A percentile compares a stretch with the other conserved stretches of the same genome.
These are phyloP conservation scores for Cercospora zeae-maydis DNA, from an alignment of 2,329 filamentous ascomycete genomes.

Conservation along the genomic window DNA sequence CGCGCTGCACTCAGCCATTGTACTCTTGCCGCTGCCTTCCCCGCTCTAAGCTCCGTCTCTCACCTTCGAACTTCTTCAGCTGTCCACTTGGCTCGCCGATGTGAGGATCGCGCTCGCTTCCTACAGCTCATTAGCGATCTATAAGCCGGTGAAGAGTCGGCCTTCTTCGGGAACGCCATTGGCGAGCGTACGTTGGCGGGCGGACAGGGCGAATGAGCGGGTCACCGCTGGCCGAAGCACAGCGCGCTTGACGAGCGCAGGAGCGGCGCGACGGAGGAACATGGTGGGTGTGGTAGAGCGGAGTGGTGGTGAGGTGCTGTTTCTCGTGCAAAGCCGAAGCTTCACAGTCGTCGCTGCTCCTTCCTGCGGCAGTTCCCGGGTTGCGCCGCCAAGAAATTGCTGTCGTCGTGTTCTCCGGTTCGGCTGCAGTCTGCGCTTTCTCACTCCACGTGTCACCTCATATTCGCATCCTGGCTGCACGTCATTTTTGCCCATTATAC, in stretches of 20 bases:
- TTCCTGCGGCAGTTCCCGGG: constrained; percentile 2
- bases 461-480: not conserved
- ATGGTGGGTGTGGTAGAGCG: constrained; percentile 27
- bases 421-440: not conserved
- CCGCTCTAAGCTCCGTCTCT: constrained; percentile 17
- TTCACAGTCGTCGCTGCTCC: constrained; percentile 4
- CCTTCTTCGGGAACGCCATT: constrained; percentile 15
- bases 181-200: constrained; percentile 45
- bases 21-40: not conserved
- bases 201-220: constrained; percentile 47
- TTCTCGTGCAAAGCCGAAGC: constrained; percentile 9
- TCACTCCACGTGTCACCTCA: not conserved
- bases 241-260: constrained; percentile 46
- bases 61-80: constrained; percentile 48
- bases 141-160: not conserved
- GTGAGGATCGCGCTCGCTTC: constrained; percentile 33
- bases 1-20: constrained; percentile 14
- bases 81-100: constrained; percentile 38
- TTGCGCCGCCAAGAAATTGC: not conserved
- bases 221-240: constrained; percentile 39
- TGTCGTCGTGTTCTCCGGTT: not conserved
- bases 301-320: constrained; percentile 6
- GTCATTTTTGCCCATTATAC: not conserved
- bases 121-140: constrained; percentile 14
- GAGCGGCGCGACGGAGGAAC: constrained; percentile 50